Conservation (phyloP, 2,329 filamentous ascomycete genomes). For the Ascocoryne sarcoides region DNA sequence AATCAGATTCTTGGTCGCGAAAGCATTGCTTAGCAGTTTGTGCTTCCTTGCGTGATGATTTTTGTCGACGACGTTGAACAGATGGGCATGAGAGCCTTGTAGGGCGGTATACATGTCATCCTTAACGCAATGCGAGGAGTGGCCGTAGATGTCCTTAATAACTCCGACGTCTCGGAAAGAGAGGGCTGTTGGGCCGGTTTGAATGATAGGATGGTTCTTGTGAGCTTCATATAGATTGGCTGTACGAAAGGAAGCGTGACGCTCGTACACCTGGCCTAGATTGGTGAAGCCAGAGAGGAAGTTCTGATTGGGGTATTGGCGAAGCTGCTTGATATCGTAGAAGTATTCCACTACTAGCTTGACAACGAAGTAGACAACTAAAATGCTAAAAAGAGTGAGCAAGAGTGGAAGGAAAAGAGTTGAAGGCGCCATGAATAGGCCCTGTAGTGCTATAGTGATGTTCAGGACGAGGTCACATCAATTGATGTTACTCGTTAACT, state of each 20-base stretch:
- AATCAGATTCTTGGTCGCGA: conserved; percentile 45
- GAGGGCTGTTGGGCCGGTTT: conserved; percentile 37
- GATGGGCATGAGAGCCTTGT: conserved; percentile 40
- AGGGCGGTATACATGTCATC: conserved; percentile 38
- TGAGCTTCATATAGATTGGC: conserved; percentile 35
- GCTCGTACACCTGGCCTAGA: conserved; percentile 38
- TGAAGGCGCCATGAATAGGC: too few species aligned
- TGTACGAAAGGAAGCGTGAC: conserved; percentile 36
- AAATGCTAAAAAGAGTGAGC: too few species aligned
- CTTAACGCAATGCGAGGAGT: conserved; percentile 42
- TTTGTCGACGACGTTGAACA: conserved; percentile 44
- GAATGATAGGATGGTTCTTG: conserved; percentile 36
- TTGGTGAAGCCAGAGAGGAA: too few species aligned
- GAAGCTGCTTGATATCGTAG: conserved; percentile 38
- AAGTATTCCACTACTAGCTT: conserved; percentile 36
- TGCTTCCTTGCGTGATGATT: conserved; percentile 43
- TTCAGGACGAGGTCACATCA: too few species aligned
- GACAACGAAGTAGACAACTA: conserved; percentile 30
- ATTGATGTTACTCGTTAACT: too few species aligned
- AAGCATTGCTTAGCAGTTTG: conserved; percentile 41
- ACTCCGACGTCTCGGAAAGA: conserved; percentile 35
- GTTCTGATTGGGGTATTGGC: conserved; percentile 38
- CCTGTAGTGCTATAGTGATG: too few species aligned
- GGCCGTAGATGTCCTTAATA: conserved; percentile 41
- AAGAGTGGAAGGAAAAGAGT: too few species aligned